These are phyloP conservation scores for Petunia axillaris DNA, from an alignment of 257 asterid genomes.

Conservation along the genomic window DNA sequence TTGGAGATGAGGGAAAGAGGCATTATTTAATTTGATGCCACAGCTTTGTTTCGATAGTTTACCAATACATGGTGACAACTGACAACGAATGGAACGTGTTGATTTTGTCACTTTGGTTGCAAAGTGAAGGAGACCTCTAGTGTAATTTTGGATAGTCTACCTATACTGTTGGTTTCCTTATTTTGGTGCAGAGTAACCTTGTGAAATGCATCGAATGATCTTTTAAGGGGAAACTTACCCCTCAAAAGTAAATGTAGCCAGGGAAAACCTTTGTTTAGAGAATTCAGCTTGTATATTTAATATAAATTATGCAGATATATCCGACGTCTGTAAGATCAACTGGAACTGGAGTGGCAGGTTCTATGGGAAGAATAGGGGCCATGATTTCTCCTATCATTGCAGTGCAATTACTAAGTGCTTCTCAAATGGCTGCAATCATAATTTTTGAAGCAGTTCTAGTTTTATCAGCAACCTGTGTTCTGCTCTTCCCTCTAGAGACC, in stretches of 20 bases:
- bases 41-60: no score
- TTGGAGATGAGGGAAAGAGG: no score
- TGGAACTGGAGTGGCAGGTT: slow-evolving; percentile 59
- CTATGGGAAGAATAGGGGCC: slow-evolving; percentile 67
- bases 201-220: no score
- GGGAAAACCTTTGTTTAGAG: not conserved
- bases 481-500: slow-evolving; percentile 51
- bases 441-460: slow-evolving; percentile 46
- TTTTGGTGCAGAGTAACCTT: no score
- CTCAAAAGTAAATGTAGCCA: no score
- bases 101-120: not conserved
- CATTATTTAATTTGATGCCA: no score
- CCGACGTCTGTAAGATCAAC: slow-evolving; percentile 67
- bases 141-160: no score
- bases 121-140: not conserved
- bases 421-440: slow-evolving; percentile 54
- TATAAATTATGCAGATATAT: slow-evolving; percentile 48
- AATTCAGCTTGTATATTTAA: not conserved
- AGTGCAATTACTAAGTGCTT: slow-evolving; percentile 55
- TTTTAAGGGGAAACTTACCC: no score
- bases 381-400: slow-evolving; percentile 76
- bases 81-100: not conserved
- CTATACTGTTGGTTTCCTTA: no score
- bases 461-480: slow-evolving; percentile 49
- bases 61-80: not conserved